Evolutionary conservation across 2,329 filamentous ascomycete genomes (phyloP).

Genomic region (Erysiphe pulchra): DNA sequence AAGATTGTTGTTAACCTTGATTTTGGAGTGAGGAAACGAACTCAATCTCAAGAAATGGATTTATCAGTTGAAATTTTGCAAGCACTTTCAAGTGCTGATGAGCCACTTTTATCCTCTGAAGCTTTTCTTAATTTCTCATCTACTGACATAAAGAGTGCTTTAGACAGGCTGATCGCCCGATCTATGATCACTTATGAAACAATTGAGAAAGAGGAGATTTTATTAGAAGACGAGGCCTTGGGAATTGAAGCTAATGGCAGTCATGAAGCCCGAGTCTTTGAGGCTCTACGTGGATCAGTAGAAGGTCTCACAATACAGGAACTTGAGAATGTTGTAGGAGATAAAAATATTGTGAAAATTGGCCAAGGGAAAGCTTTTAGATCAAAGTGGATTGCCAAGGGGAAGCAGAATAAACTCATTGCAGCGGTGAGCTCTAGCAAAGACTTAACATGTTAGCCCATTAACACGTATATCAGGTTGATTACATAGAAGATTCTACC

Average conservation of each 20-base stretch:
- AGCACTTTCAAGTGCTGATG: slow-evolving; percentile 29
- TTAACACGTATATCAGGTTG: too few species aligned
- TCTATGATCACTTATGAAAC: slow-evolving; percentile 74
- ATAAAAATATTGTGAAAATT: slow-evolving; percentile 50
- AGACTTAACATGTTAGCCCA: too few species aligned
- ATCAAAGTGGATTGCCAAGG: slow-evolving; percentile 43
- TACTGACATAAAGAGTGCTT: slow-evolving; percentile 53
- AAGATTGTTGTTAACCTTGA: too few species aligned
- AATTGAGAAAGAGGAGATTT: slow-evolving; percentile 50
- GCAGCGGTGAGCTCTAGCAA: too few species aligned
- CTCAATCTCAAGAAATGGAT: too few species aligned
- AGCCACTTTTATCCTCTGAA: slow-evolving; percentile 41
- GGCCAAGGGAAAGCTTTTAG: slow-evolving; percentile 92
- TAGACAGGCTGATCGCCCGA: slow-evolving; percentile 64
- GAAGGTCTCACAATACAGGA: slow-evolving; percentile 65
- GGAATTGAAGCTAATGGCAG: slow-evolving; percentile 49
- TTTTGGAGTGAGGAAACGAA: too few species aligned
- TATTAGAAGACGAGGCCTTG: slow-evolving; percentile 51
- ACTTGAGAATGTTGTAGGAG: slow-evolving; percentile 40
- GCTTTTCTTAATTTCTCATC: slow-evolving; percentile 42
- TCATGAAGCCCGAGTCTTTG: slow-evolving; percentile 62
- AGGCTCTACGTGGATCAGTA: slow-evolving; percentile 41
- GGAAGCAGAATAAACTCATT: slow-evolving; percentile 28
- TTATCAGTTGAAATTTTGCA: slow-evolving; percentile 39
- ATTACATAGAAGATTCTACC: too few species aligned